Percentiles rank a stretch among this genome's conserved stretches.
These are phyloP conservation scores for Lodderomyces elongisporus DNA, from an alignment of 1,139 yeast species.

Conservation along the genomic window DNA sequence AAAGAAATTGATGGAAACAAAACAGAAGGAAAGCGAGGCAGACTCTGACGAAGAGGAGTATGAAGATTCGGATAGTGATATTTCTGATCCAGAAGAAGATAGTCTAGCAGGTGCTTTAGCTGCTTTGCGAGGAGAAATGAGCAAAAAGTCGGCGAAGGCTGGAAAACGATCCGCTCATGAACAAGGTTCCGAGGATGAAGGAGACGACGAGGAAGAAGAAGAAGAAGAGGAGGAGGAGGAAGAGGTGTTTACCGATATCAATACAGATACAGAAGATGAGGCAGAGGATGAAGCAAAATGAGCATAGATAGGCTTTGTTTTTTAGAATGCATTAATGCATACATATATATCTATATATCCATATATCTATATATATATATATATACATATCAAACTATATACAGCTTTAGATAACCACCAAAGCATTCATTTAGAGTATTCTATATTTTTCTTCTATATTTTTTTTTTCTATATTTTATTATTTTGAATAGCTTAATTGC, in stretches of 20 bases:
- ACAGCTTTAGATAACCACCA: neutral
- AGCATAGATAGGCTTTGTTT: neutral
- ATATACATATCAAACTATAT: too few relatives aligned
- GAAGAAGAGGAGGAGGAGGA: slow-evolving; percentile 32
- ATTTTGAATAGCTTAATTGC: too few relatives aligned
- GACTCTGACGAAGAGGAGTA: slow-evolving; percentile 16
- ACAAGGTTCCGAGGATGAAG: slow-evolving; percentile 34
- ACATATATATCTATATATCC: slow-evolving; percentile 5
- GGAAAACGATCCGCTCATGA: too few relatives aligned
- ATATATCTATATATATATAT: too few relatives aligned
- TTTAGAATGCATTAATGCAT: neutral
- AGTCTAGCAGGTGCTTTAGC: slow-evolving; percentile 64
- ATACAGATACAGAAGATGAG: slow-evolving; percentile 53
- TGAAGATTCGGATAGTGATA: slow-evolving; percentile 44
- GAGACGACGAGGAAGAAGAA: slow-evolving; percentile 35
- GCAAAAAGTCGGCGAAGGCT: slow-evolving; percentile 19
- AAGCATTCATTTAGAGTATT: too few relatives aligned
- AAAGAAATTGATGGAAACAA: slow-evolving; percentile 8
- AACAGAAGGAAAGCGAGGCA: slow-evolving; percentile 13
- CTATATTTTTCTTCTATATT: neutral
- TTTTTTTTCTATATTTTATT: neutral
- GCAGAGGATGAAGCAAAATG: slow-evolving; percentile 20
- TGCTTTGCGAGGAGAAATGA: slow-evolving; percentile 51
- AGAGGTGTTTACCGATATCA: slow-evolving; percentile 43
- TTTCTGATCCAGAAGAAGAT: slow-evolving; percentile 64